Base-by-base conservation (phyloP, 164 flowering plant species). In the Macadamia integrifolia region DNA sequence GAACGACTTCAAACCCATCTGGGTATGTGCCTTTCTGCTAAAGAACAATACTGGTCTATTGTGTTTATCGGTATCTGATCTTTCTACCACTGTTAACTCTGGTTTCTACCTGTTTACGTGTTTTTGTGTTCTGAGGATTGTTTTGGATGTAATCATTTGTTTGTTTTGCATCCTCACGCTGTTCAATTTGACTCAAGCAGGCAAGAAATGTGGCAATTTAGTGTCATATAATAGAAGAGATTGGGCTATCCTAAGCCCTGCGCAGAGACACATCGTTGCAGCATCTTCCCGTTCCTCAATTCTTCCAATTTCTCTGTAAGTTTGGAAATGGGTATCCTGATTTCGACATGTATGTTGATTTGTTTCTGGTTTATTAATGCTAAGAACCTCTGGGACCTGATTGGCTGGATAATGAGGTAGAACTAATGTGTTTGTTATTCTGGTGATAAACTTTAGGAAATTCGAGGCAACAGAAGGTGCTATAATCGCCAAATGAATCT, bases 301-400 rank as follows among this genome's bases (percentile, higher is more conserved):
- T 18, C 58, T 53, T 64, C 77, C 64, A 58, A 13, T 73, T 69
- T 77, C 89, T 23, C 74, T 82, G 89, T 86, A 78, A 76, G 68
- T 69, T 66, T 48, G 12, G 8, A 66, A 12, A 71, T 31, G 12
- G 23, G 23, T 23, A 23, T 23, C 23, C 23, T 23, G 23, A 23
- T 23, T 23, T 23, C 23, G 23, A 23, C 23, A 23, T 23, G 23
- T 23, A 23, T 23, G 23, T 23, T 23, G 23, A 23, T 23, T 23
- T 49, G 8, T 58, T 61, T 50, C 28, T 23, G 23, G 0, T 23
- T 69, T 28, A 2, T 40, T 62, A 28, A n/a, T 50, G 28, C 17
- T 17, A 53, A 14, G 18, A 53, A 14, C 15, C 57, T 6, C 17
- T 53, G 15, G 50, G 50, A 8, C 13, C 12, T 9, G 50, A 23